These are phyloP conservation scores for Phalaenopsis hybrid DNA, from an alignment of 116 monocot genomes.

Conservation along the genomic window DNA sequence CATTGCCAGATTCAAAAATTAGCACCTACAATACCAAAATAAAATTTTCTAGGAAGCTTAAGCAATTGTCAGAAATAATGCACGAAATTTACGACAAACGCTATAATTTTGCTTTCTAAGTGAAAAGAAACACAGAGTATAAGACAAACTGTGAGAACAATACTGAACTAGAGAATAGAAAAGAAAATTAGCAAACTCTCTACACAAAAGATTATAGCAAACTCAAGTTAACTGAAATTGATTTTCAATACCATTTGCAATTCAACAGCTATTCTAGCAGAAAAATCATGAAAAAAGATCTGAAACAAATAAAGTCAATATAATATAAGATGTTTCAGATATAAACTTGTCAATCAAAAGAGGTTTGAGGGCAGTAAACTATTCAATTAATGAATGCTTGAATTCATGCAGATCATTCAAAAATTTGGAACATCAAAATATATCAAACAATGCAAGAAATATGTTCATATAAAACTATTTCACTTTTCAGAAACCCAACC, in stretches of 20 bases:
- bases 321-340: not conserved
- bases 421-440: not conserved
- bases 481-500: not conserved
- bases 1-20: constrained; percentile 39
- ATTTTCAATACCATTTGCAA: not conserved
- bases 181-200: not conserved
- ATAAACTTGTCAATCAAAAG: not conserved
- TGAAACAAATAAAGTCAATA: not conserved
- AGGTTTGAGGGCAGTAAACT: not conserved
- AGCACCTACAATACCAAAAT: constrained; percentile 54
- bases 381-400: not conserved
- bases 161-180: too few relatives aligned
- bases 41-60: not conserved
- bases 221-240: not conserved
- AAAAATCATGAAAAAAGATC: not conserved
- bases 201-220: not conserved
- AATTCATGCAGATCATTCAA: not conserved
- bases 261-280: not conserved
- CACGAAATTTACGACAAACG: too few relatives aligned
- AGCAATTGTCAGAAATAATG: too few relatives aligned
- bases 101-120: too few relatives aligned
- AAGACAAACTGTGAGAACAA: too few relatives aligned
- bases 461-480: not conserved
- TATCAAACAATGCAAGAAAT: not conserved
- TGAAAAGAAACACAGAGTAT: too few relatives aligned